phyloP scores from a whole-genome alignment of 148 eudicot genomes.

The Heliosperma pusillum region DNA sequence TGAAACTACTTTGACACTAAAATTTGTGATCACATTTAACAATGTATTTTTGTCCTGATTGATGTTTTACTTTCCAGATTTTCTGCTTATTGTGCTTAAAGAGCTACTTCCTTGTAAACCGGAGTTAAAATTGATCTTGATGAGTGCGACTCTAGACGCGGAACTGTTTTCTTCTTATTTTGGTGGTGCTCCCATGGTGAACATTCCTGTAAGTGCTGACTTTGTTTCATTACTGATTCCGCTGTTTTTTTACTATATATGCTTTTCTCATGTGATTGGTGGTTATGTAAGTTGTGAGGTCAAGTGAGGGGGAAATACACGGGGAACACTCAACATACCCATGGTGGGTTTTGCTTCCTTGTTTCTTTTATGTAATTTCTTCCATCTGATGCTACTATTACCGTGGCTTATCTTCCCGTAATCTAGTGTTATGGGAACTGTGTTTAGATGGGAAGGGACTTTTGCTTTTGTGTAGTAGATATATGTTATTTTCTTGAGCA shows the following conservation, averaged over 20 bases:
- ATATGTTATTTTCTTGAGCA: not conserved
- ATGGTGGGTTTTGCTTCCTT: not conserved
- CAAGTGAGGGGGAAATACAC: not conserved
- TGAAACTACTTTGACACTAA: constrained; percentile 25
- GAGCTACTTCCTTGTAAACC: constrained; percentile 92
- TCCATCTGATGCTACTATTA: not conserved
- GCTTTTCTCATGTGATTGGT: not conserved
- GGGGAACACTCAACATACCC: not conserved
- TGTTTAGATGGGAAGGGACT: not conserved
- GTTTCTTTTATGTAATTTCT: not conserved
- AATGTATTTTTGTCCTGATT: constrained; percentile 1
- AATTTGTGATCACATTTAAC: not conserved
- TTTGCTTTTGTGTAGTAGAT: not conserved
- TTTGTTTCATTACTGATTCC: constrained; percentile 5
- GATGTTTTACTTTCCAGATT: constrained; percentile 52
- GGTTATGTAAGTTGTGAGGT: not conserved
- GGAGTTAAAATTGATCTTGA: constrained; percentile 79
- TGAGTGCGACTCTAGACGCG: constrained; percentile 99
- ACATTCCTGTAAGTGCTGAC: constrained; percentile 62
- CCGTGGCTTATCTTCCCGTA: not conserved
- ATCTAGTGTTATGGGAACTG: not conserved
- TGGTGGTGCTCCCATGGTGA: constrained; percentile 68
- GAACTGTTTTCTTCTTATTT: constrained; percentile 91
- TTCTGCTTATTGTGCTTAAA: constrained; percentile 87
- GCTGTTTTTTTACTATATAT: not conserved